These are phyloP conservation scores for Sporothrix variecibatus DNA, from an alignment of 2,329 filamentous ascomycete genomes.

Conservation along the genomic window DNA sequence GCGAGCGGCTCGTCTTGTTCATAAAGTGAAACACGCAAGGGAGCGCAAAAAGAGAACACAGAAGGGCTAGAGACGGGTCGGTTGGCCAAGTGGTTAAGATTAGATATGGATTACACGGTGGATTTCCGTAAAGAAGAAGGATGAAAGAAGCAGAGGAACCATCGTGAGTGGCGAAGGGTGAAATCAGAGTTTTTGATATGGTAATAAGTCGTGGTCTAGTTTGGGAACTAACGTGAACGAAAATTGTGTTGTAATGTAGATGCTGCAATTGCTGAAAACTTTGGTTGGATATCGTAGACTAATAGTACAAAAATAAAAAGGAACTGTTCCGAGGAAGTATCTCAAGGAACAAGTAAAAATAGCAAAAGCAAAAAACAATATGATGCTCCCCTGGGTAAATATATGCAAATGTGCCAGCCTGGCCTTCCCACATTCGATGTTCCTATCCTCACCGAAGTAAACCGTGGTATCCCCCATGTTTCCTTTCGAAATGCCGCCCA, in stretches of 20 bases:
- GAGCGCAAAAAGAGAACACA: not conserved
- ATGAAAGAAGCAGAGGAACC: not conserved
- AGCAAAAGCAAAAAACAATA: not conserved
- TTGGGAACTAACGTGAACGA: not conserved
- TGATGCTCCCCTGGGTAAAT: constrained; percentile 6
- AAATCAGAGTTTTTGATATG: not conserved
- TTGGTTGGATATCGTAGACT: constrained; percentile 16
- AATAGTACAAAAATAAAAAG: constrained; percentile 24
- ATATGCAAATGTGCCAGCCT: constrained; percentile 20
- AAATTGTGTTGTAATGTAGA: not conserved
- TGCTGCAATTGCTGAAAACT: constrained; percentile 12
- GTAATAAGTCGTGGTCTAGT: not conserved
- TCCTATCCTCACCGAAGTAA: constrained; percentile 11
- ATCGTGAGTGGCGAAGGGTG: not conserved
- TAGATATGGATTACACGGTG: not conserved
- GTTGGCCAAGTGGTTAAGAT: not conserved
- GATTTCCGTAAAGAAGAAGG: not conserved
- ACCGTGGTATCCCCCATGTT: not conserved
- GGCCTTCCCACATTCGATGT: not conserved
- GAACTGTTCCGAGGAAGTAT: not conserved
- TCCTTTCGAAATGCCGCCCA: not conserved
- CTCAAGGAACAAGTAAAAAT: constrained; percentile 8
- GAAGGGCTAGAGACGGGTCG: not conserved
- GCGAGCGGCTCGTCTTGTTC: not conserved
- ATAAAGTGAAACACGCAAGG: constrained; percentile 8